A percentile compares a stretch with the other conserved stretches of the same genome.
Evolutionary conservation across 1,139 yeast species (phyloP).

Genomic region (Hansenula anomala): DNA sequence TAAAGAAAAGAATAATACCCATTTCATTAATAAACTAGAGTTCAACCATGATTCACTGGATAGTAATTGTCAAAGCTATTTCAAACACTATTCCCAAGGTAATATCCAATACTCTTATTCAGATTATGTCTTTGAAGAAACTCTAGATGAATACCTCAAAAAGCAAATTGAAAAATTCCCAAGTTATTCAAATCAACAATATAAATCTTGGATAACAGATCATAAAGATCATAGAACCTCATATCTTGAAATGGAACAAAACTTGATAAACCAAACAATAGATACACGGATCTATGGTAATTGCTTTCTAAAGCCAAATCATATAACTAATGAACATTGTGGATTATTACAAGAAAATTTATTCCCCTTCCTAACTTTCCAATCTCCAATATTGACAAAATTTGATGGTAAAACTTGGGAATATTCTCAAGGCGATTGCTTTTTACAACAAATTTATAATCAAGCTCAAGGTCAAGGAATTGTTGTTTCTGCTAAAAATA

Average conservation of each 20-base stretch:
- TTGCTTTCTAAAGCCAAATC: neutral
- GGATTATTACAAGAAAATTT: neutral
- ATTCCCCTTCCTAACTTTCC: constrained; percentile 7
- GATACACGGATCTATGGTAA: constrained; percentile 1
- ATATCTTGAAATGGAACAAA: neutral
- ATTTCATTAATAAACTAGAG: neutral
- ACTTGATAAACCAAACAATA: constrained; percentile 1
- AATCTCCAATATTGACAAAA: constrained; percentile 30
- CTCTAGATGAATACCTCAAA: neutral
- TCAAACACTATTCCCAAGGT: neutral
- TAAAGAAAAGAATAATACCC: no score
- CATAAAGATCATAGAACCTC: neutral
- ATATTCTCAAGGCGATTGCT: neutral
- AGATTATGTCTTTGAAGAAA: constrained; percentile 1
- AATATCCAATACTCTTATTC: neutral
- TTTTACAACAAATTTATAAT: constrained; percentile 24
- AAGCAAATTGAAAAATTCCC: neutral
- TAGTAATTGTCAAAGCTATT: neutral
- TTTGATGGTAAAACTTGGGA: constrained; percentile 26
- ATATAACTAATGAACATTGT: neutral
- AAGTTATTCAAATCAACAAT: neutral
- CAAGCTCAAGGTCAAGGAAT: constrained; percentile 38
- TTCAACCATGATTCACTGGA: neutral
- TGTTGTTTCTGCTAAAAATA: constrained; percentile 43
- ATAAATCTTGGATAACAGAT: neutral